Conservation (phyloP, 768 basidiomycete genomes). For the Dioszegia hungarica region DNA sequence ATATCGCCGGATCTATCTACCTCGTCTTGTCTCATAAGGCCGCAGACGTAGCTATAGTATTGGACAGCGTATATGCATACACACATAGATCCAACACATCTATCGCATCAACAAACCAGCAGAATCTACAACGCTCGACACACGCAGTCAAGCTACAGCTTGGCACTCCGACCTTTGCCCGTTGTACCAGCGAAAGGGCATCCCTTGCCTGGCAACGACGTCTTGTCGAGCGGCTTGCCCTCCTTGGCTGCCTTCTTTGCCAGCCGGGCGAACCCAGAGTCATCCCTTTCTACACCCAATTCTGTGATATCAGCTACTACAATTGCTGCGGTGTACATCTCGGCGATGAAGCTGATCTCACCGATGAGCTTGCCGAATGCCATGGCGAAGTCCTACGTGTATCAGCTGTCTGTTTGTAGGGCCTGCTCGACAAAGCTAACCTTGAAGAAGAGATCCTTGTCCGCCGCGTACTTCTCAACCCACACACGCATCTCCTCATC, state of each 20-base stretch:
- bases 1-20: no score
- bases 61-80: no score
- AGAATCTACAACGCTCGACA: no score
- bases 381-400: slow-evolving; percentile 46
- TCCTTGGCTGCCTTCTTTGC: slow-evolving; percentile 45
- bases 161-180: slow-evolving; percentile 22
- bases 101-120: no score
- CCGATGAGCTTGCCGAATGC: slow-evolving; percentile 49
- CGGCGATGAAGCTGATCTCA: slow-evolving; percentile 1
- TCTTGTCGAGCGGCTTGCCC: slow-evolving; percentile 44
- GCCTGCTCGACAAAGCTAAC: no score
- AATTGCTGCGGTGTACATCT: background rate
- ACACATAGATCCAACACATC: background rate
- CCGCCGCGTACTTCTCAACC: slow-evolving; percentile 49
- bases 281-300: slow-evolving; percentile 47
- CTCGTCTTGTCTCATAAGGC: no score
- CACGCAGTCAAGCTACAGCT: no score
- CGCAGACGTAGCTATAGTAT: no score
- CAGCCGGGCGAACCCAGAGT: slow-evolving; percentile 46
- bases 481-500: slow-evolving; percentile 42
- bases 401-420: no score
- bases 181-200: slow-evolving; percentile 44
- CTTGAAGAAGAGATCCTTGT: slow-evolving; percentile 47
- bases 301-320: no score
- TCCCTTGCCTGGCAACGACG: slow-evolving; percentile 26